phyloP scores from a whole-genome alignment of 352 stramenopile species.

The Phytopythium aichiense region DNA sequence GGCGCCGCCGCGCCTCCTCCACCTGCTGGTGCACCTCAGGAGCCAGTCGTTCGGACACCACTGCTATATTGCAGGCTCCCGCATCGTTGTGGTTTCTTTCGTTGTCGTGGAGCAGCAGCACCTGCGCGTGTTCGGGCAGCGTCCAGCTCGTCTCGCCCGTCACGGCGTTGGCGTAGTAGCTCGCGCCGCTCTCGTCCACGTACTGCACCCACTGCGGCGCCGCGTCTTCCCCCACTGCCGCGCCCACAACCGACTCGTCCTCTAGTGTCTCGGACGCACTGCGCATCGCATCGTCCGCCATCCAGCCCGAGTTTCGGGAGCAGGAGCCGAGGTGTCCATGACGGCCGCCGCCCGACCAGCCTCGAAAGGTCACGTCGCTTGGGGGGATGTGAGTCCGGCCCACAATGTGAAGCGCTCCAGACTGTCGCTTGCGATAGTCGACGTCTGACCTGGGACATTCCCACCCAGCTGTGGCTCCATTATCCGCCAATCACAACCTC shows the following conservation, averaged over 20 bases:
- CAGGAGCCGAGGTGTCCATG: background rate
- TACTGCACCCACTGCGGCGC: slow-evolving; percentile 31
- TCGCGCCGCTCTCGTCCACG: slow-evolving; percentile 33
- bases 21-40: slow-evolving; percentile 19
- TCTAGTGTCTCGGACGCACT: background rate
- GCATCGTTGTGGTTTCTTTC: no score
- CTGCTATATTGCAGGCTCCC: background rate
- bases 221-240: background rate
- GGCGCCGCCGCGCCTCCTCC: slow-evolving; percentile 20
- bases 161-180: slow-evolving; percentile 37
- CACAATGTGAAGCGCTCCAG: background rate
- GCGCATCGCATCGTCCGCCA: slow-evolving; percentile 1
- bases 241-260: background rate
- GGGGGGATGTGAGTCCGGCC: background rate
- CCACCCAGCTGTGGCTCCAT: background rate
- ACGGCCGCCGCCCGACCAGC: no score
- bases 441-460: background rate
- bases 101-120: slow-evolving; percentile 5
- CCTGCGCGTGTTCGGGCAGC: slow-evolving; percentile 14
- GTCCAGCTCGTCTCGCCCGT: slow-evolving; percentile 46
- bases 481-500: background rate
- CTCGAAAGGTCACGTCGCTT: background rate
- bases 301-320: background rate
- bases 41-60: slow-evolving; percentile 18
- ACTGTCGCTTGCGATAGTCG: background rate